Percentiles rank a stretch among this genome's conserved stretches.
Evolutionary conservation across 257 asterid species (phyloP).

Genomic region (Solanum chaucha): DNA sequence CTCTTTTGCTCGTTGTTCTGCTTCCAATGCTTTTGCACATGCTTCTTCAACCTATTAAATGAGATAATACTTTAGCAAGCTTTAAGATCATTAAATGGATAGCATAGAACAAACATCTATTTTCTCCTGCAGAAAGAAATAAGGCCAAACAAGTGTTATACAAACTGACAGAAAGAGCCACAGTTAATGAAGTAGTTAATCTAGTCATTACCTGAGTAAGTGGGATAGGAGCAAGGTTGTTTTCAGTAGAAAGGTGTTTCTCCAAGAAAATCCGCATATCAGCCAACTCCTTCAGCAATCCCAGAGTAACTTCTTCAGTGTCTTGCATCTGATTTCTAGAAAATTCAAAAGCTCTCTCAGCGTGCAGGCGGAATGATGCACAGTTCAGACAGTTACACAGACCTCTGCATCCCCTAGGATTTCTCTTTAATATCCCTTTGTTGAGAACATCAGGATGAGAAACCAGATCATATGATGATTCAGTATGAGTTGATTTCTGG

Average conservation of each 20-base stretch:
- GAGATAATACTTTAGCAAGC: background rate
- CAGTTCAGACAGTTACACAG: conserved; percentile 72
- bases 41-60: conserved; percentile 30
- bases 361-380: conserved; percentile 76
- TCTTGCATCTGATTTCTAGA: conserved; percentile 76
- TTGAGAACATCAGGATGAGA: conserved; percentile 6
- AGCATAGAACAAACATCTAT: background rate
- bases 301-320: conserved; percentile 59
- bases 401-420: conserved; percentile 77
- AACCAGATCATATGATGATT: conserved; percentile 4
- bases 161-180: background rate
- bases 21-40: conserved; percentile 34
- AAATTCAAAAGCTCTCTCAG: conserved; percentile 74
- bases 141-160: background rate
- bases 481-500: conserved; percentile 5
- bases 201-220: conserved; percentile 26
- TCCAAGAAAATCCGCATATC: conserved; percentile 46
- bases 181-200: background rate
- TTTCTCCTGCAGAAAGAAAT: background rate
- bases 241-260: conserved; percentile 15
- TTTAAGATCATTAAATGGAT: background rate
- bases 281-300: conserved; percentile 56
- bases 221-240: conserved; percentile 13
- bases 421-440: conserved; percentile 68
- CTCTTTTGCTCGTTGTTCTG: conserved; percentile 48